phyloP scores from a whole-genome alignment of 306 rosid species.

The Glycyrrhiza uralensis region DNA sequence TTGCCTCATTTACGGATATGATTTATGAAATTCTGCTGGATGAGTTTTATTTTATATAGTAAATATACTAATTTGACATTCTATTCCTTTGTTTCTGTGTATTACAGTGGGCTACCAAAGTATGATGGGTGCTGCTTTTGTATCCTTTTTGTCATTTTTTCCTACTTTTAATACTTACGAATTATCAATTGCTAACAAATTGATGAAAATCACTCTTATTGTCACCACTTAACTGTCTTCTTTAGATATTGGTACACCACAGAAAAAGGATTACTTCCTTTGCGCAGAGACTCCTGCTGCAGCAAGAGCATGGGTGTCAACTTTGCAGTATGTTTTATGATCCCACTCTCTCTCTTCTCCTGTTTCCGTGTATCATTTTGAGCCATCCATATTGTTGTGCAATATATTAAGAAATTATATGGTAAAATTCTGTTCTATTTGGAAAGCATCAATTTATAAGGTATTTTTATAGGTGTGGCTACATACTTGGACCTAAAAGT shows the following conservation, averaged over 20 bases:
- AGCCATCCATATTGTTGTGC: neutral
- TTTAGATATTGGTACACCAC: conserved; percentile 93
- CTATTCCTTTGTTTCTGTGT: conserved; percentile 16
- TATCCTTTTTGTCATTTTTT: conserved; percentile 51
- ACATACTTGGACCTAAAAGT: neutral
- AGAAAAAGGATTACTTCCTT: conserved; percentile 92
- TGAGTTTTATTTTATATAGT: conserved; percentile 14
- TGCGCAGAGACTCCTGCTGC: conserved; percentile 99
- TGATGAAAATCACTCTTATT: neutral
- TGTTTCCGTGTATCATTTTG: neutral
- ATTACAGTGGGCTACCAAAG: conserved; percentile 77
- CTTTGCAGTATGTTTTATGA: conserved; percentile 74
- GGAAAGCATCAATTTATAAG: neutral
- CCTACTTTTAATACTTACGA: neutral
- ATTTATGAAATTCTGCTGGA: neutral
- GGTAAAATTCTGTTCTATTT: neutral
- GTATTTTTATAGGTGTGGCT: neutral
- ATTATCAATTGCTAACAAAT: neutral
- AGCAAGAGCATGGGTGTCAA: conserved; percentile 97
- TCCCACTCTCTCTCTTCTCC: neutral
- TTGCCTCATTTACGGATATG: neutral
- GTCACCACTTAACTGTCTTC: conserved; percentile 42
- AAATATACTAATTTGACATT: conserved; percentile 18
- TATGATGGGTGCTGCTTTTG: conserved; percentile 97
- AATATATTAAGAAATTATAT: neutral